Conservation (phyloP, 164 flowering plant species). For the Umbilicus rupestris region DNA sequence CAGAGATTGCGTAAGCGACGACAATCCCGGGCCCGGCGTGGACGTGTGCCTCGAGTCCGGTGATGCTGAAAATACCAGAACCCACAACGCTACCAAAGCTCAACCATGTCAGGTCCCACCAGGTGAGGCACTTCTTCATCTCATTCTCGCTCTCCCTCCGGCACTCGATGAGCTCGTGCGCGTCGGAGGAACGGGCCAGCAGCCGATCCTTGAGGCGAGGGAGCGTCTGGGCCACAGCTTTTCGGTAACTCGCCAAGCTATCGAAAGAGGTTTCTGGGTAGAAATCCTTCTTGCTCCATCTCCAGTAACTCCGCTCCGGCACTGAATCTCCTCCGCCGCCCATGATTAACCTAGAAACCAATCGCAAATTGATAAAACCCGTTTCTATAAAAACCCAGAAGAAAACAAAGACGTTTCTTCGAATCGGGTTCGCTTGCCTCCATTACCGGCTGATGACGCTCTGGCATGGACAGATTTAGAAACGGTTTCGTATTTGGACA, state of each 20-base stretch:
- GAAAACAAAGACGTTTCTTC: no score
- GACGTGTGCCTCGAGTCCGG: slow-evolving; percentile 55
- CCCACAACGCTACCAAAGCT: slow-evolving; percentile 82
- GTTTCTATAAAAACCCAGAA: no score
- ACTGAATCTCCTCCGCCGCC: no score
- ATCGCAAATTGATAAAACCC: no score
- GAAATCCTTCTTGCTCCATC: slow-evolving; percentile 65
- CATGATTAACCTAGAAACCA: no score
- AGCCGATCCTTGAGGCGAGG: slow-evolving; percentile 59
- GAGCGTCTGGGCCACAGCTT: slow-evolving; percentile 43
- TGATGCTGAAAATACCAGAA: slow-evolving; percentile 69
- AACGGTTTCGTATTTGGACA: no score
- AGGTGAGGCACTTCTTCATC: slow-evolving; percentile 53
- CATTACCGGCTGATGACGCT: no score
- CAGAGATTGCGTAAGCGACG: slow-evolving; percentile 52
- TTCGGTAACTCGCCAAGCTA: slow-evolving; percentile 32
- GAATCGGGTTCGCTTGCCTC: no score
- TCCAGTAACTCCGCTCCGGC: slow-evolving; percentile 38
- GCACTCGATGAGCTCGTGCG: slow-evolving; percentile 36
- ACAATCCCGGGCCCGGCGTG: slow-evolving; percentile 66
- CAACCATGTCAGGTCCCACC: slow-evolving; percentile 87
- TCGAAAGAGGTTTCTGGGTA: slow-evolving; percentile 70
- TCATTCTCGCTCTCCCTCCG: slow-evolving; percentile 37
- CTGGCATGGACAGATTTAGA: no score
- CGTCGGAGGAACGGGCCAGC: slow-evolving; percentile 49